Evolutionary conservation across 2,329 filamentous ascomycete species (phyloP).

Genomic region (Stagonosporopsis cucurbitacearum): DNA sequence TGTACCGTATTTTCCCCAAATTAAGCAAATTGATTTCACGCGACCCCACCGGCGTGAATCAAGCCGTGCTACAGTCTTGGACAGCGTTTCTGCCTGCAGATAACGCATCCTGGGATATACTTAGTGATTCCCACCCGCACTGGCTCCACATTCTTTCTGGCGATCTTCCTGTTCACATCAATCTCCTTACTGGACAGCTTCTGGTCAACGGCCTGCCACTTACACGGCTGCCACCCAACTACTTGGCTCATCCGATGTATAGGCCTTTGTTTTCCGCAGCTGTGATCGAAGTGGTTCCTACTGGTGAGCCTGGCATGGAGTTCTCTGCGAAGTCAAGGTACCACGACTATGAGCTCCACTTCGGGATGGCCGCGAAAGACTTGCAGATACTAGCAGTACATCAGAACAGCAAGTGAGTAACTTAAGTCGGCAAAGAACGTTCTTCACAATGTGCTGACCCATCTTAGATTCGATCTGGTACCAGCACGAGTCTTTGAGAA

Average conservation of each 20-base stretch:
- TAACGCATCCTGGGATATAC: slow-evolving; percentile 16
- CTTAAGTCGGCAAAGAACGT: no score
- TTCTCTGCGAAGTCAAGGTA: slow-evolving; percentile 36
- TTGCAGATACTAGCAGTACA: slow-evolving; percentile 33
- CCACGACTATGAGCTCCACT: slow-evolving; percentile 40
- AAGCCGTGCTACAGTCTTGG: slow-evolving; percentile 29
- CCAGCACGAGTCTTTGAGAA: neutral
- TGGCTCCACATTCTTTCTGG: slow-evolving; percentile 42
- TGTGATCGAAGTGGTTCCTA: neutral
- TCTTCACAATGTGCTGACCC: neutral
- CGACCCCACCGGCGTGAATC: slow-evolving; percentile 17
- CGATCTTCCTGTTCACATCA: slow-evolving; percentile 48
- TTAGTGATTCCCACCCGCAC: slow-evolving; percentile 25
- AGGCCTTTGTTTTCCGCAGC: neutral
- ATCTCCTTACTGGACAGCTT: slow-evolving; percentile 52
- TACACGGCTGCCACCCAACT: neutral
- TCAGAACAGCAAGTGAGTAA: slow-evolving; percentile 9
- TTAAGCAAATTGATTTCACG: slow-evolving; percentile 12
- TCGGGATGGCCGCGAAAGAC: slow-evolving; percentile 40
- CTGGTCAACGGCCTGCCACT: neutral
- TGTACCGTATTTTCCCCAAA: slow-evolving; percentile 24
- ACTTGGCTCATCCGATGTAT: slow-evolving; percentile 15
- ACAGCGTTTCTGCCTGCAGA: slow-evolving; percentile 22
- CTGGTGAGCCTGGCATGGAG: neutral
- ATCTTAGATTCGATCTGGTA: neutral